phyloP scores from a whole-genome alignment of 441 rosid species.

The Aleurites moluccanus region DNA sequence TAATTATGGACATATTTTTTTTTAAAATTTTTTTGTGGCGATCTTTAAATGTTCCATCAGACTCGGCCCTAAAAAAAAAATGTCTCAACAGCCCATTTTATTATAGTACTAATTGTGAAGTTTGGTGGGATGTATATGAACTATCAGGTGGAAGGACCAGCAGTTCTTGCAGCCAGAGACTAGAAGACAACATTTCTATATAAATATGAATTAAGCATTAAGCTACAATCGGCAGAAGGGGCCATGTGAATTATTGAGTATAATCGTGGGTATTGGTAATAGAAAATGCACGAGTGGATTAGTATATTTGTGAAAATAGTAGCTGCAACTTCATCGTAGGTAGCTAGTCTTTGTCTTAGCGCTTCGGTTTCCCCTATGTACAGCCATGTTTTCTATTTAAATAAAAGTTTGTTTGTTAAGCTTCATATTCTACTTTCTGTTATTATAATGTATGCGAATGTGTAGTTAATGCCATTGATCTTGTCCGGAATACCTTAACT shows the following conservation, averaged over 20 bases:
- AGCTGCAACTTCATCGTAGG: slow-evolving; percentile 11
- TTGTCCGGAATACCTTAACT: too few species aligned
- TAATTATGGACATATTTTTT: too few species aligned
- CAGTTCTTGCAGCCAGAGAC: slow-evolving; percentile 63
- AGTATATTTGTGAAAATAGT: slow-evolving; percentile 13
- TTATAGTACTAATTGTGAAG: not conserved
- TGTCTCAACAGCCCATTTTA: too few species aligned
- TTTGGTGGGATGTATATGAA: slow-evolving; percentile 29
- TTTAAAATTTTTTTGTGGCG: too few species aligned
- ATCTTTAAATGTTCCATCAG: too few species aligned
- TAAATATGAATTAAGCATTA: not conserved
- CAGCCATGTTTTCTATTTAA: slow-evolving; percentile 25
- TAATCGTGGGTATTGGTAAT: too few species aligned
- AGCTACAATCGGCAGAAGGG: slow-evolving; percentile 15
- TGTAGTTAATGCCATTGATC: not conserved
- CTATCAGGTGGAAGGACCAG: slow-evolving; percentile 90
- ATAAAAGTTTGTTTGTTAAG: slow-evolving; percentile 24
- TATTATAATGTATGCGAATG: too few species aligned
- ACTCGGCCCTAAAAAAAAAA: too few species aligned
- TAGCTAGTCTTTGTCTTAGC: slow-evolving; percentile 9
- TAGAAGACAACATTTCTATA: slow-evolving; percentile 20
- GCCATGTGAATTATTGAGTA: slow-evolving; percentile 23
- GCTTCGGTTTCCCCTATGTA: slow-evolving; percentile 23
- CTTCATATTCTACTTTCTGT: not conserved
- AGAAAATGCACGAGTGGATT: not conserved